Evolutionary conservation across 805 yeast genomes (phyloP), one percentile per base, ranked within the genome.

Genomic region (Dipodascus geniculatus): DNA sequence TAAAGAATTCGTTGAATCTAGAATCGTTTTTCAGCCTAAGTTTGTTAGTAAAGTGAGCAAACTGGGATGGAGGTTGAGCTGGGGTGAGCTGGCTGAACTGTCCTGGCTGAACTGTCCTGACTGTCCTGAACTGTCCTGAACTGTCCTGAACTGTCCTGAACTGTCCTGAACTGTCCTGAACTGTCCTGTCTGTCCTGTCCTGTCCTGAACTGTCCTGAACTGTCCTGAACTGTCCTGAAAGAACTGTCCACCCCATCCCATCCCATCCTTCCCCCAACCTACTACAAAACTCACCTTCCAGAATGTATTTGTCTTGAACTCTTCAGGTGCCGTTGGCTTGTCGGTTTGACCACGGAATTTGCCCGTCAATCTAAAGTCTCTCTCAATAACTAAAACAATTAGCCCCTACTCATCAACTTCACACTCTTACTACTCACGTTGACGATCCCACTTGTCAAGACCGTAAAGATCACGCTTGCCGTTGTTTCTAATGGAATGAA

Each of bases 281-380:
- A n/a, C 20, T n/a, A 3, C 14, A 17, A 17, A 38, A 47, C 49
- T 47, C 28, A 47, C 49, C 67, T 65, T 66, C 73, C 74, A 70
- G 49, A 60, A 60, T n/a, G 85, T 77, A 65, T 78, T 81, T n/a
- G 86, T 81, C 71, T 82, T 85, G 76, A 87, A 87, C 31, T 74
- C 76, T 56, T 83, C 90, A 42, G 89, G 88, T 2, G 95, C 95
- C 44, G 76, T 70, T 3, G 89, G 77, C 48, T 73, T 76, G 58
- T 79, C 81, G 51, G 75, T 66, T 65, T 85, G 91, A 42, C 82
- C 90, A 64, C 95, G 75, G 63, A 71, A 74, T 47, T 75, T 74
- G 23, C 95, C 95, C 9, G 95, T 87, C 62, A 87, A 72, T 59
- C 91, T 74, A 64, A 77, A 74, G 68, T 87, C 96, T 63, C 96